Evolutionary conservation across 768 basidiomycete genomes (phyloP), one percentile per base, ranked within the genome.

Genomic region (Lyophyllum decastes): DNA sequence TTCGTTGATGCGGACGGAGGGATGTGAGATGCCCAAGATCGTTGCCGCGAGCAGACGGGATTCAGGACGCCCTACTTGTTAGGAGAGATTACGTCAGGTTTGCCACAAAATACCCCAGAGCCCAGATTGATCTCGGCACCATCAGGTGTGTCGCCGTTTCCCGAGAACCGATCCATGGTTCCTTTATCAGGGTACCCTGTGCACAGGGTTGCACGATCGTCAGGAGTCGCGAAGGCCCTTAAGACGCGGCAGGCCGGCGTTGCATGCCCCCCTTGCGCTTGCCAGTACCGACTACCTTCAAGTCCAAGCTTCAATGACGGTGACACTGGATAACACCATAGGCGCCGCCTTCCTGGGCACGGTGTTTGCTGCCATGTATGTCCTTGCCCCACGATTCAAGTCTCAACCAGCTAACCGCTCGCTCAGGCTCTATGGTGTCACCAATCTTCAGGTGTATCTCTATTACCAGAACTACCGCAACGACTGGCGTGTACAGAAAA

Each of bases 311-410:
- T 10, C 19, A 38, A 59, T 59, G 54, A 53, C 27, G 21, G 51
- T 49, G 33, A 57, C 67, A 19, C 52, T 71, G 33, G 68, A 57
- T 48, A 68, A 67, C 58, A 73, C 72, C 7, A 51, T 71, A 1
- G 72, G 72, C 43, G 72, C 69, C 8, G 63, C 64, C 19, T 69
- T 70, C 55, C 14, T 73, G 33, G 72, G 72, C 14, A 54, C 64
- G 10, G 54, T 67, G 46, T 58, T 63, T 46, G 66, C 72, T 48
- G 64, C 66, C 14, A 64, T 71, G 72, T 71, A 61, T 54, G 72
- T 65, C 17, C 16, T 25, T 17, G 25, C 33, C 43, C 33, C 24
- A n/a, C 16, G 6, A 27, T 24, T 19, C 4, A 34, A 7, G 38
- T 21, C 10, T 11, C 19, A 17, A 19, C 12, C 24, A 4, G 10